phyloP scores from a whole-genome alignment of 768 basidiomycete genomes.

The Terana coerulea region DNA sequence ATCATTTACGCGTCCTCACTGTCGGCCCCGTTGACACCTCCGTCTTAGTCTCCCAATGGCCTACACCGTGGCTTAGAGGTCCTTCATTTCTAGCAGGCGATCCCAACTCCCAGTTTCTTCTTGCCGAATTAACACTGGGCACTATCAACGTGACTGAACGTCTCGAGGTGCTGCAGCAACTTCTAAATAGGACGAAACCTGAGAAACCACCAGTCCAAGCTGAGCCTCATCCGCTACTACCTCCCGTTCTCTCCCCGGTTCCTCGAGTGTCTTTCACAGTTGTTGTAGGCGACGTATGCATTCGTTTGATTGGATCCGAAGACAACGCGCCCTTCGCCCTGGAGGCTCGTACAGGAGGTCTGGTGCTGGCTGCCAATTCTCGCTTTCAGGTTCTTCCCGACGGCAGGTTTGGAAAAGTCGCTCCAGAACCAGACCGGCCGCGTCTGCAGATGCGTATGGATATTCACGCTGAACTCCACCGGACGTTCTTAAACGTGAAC shows the following conservation, averaged over 20 bases:
- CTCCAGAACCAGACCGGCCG: conserved; percentile 32
- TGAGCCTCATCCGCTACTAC: conserved; percentile 20
- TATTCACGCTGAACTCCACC: conserved; percentile 42
- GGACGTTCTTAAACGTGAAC: conserved; percentile 48
- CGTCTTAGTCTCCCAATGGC: conserved; percentile 56
- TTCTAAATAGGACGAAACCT: conserved; percentile 29
- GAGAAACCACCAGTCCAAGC: conserved; percentile 17
- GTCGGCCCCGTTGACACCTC: conserved; percentile 38
- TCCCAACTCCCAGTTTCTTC: conserved; percentile 54
- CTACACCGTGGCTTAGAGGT: conserved; percentile 47
- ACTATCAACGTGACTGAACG: conserved; percentile 50
- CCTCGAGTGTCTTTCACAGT: conserved; percentile 49
- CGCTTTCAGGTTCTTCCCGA: conserved; percentile 32
- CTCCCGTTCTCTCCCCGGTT: conserved; percentile 31
- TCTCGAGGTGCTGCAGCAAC: conserved; percentile 45
- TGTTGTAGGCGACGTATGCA: conserved; percentile 46
- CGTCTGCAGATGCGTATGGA: conserved; percentile 43
- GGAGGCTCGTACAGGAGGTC: conserved; percentile 55
- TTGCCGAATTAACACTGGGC: conserved; percentile 30
- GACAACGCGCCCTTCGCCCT: conserved; percentile 45
- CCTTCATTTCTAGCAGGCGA: conserved; percentile 52
- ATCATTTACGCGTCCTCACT: conserved; percentile 36
- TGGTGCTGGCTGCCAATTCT: conserved; percentile 40
- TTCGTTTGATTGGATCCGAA: conserved; percentile 43
- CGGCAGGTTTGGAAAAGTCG: conserved; percentile 17